phyloP scores from a whole-genome alignment of 1,284 basidiomycete species.

The Marasmius oreades region DNA sequence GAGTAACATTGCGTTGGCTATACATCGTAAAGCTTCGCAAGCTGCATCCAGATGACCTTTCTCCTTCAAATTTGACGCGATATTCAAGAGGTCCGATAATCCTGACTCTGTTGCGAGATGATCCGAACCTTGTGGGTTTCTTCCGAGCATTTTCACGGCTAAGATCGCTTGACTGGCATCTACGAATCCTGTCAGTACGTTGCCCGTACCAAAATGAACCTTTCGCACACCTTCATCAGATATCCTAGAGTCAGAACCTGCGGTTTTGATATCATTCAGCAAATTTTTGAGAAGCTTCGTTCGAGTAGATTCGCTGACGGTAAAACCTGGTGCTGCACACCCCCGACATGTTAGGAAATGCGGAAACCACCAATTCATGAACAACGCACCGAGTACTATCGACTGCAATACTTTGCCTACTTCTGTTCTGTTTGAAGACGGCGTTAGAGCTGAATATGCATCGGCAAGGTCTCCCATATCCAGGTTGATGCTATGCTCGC shows the following conservation, averaged over 20 bases:
- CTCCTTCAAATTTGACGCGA: conserved; percentile 43
- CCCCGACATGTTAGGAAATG: background rate
- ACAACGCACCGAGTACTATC: background rate
- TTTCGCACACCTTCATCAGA: conserved; percentile 47
- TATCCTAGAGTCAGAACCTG: conserved; percentile 37
- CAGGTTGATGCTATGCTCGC: background rate
- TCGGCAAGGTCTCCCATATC: background rate
- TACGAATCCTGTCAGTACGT: too few relatives aligned
- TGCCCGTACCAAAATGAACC: too few relatives aligned
- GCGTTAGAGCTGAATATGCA: background rate
- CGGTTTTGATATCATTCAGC: conserved; percentile 48
- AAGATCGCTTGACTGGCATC: conserved; percentile 63
- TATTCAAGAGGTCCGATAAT: conserved; percentile 46
- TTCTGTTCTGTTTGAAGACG: background rate
- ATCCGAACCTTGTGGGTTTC: conserved; percentile 65
- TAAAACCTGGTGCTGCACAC: conserved; percentile 28
- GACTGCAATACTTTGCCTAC: background rate
- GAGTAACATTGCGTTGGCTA: conserved; percentile 74
- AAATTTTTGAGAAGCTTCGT: conserved; percentile 44
- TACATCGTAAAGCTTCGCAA: conserved; percentile 66
- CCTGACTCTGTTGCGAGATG: conserved; percentile 53
- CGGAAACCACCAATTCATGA: background rate
- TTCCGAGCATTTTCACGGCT: conserved; percentile 74
- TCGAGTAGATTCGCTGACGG: conserved; percentile 35
- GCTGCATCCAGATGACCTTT: conserved; percentile 52